Evolutionary conservation across 1,284 basidiomycete genomes (phyloP).

Genomic region (Cyathus olla): DNA sequence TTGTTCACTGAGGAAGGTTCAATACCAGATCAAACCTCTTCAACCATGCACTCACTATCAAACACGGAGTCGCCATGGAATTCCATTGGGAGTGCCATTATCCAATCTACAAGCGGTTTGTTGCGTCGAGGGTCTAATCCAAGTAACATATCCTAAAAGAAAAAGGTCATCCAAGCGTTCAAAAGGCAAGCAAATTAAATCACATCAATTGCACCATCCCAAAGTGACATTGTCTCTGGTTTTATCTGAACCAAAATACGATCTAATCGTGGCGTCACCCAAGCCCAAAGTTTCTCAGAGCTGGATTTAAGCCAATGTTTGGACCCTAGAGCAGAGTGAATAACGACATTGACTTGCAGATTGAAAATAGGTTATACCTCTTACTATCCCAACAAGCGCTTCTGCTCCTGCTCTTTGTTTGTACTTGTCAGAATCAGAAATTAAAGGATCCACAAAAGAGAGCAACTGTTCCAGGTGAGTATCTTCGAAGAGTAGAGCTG

Average conservation of each 20-base stretch:
- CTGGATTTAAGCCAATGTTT: slow-evolving; percentile 89
- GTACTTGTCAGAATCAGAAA: slow-evolving; percentile 85
- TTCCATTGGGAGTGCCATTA: slow-evolving; percentile 81
- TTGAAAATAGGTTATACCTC: slow-evolving; percentile 52
- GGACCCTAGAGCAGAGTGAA: slow-evolving; percentile 63
- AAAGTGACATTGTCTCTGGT: slow-evolving; percentile 85
- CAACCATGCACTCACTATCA: slow-evolving; percentile 60
- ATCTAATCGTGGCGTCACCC: slow-evolving; percentile 81
- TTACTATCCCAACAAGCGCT: slow-evolving; percentile 81
- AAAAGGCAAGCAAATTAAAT: slow-evolving; percentile 6
- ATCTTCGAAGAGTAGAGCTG: slow-evolving; percentile 74
- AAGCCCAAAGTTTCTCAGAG: slow-evolving; percentile 80
- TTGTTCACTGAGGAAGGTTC: slow-evolving; percentile 68
- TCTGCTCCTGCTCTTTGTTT: slow-evolving; percentile 94
- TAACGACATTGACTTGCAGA: slow-evolving; percentile 9
- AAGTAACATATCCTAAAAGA: slow-evolving; percentile 69
- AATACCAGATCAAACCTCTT: slow-evolving; percentile 1
- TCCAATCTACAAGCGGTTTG: slow-evolving; percentile 84
- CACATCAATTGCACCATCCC: slow-evolving; percentile 78
- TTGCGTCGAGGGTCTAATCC: slow-evolving; percentile 91
- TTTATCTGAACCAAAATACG: slow-evolving; percentile 84
- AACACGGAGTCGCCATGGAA: slow-evolving; percentile 86
- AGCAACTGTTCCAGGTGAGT: slow-evolving; percentile 66
- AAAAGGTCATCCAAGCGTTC: slow-evolving; percentile 4
- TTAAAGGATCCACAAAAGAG: slow-evolving; percentile 65